Conservation (phyloP, 306 rosid genomes). For the Macrotyloma uniflorum region DNA sequence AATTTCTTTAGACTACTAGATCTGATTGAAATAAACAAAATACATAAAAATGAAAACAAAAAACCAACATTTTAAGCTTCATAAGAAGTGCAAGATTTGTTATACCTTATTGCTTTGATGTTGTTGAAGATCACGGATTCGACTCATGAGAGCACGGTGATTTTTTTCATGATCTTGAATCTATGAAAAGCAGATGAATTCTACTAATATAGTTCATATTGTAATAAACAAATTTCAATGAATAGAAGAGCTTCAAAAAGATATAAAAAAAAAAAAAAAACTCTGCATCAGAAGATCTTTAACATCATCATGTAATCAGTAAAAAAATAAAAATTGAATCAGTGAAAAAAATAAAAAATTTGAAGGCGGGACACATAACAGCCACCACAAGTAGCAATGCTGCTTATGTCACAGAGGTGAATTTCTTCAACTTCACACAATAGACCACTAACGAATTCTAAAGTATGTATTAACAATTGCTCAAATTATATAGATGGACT, state of each 20-base stretch:
- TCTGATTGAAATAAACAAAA: conserved; percentile 16
- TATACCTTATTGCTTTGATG: conserved; percentile 75
- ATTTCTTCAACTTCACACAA: background rate
- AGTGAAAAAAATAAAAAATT: background rate
- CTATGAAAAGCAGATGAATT: conserved; percentile 47
- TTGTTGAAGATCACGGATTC: conserved; percentile 51
- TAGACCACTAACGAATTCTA: background rate
- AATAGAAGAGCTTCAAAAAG: conserved; percentile 3
- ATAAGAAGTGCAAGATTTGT: conserved; percentile 11
- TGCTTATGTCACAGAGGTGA: background rate
- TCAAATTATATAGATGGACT: background rate
- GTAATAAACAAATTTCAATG: background rate
- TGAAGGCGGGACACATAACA: background rate
- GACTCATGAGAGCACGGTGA: background rate
- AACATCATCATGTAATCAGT: background rate
- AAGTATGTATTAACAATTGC: background rate
- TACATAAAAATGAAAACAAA: background rate
- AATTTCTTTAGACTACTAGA: background rate
- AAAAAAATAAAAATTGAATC: background rate
- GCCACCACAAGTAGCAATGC: background rate
- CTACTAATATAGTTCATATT: background rate
- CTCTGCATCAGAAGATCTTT: conserved; percentile 18
- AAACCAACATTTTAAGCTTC: background rate
- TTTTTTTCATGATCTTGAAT: conserved; percentile 55
- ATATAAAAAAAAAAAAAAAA: background rate